Evolutionary conservation across 257 asterid species (phyloP).

Genomic region (Nemophila menziesii): DNA sequence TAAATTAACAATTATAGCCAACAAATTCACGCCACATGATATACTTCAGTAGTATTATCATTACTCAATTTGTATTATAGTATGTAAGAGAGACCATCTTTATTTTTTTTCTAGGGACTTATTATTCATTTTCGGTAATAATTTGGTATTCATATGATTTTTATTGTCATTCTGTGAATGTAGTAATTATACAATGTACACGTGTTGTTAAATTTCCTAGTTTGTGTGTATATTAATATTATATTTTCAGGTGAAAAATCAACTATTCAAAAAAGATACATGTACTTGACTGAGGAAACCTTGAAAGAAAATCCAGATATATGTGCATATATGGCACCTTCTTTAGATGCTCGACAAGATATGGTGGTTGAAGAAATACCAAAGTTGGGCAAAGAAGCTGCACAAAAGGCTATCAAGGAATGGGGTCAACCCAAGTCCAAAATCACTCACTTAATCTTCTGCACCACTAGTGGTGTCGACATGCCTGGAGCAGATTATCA

Average conservation of each 20-base stretch:
- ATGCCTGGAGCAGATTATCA: conserved; percentile 85
- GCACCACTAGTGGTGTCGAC: conserved; percentile 82
- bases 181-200: too few relatives aligned
- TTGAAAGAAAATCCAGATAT: conserved; percentile 43
- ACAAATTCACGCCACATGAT: too few relatives aligned
- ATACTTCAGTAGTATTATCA: background rate
- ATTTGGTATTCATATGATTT: background rate
- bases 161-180: too few relatives aligned
- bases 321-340: conserved; percentile 58
- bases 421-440: conserved; percentile 86
- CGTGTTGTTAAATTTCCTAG: too few relatives aligned
- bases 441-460: conserved; percentile 62
- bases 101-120: too few relatives aligned
- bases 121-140: too few relatives aligned
- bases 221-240: too few relatives aligned
- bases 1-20: too few relatives aligned
- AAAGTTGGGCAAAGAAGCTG: conserved; percentile 69
- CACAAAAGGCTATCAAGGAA: conserved; percentile 70
- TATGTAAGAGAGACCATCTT: too few relatives aligned
- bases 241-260: conserved; percentile 51
- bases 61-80: background rate
- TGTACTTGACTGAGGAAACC: conserved; percentile 52
- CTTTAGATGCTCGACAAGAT: conserved; percentile 63
- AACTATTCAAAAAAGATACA: conserved; percentile 47
- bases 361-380: conserved; percentile 73